Base-by-base conservation (phyloP, 257 asterid genomes). In the Nicotiana tabacum region DNA sequence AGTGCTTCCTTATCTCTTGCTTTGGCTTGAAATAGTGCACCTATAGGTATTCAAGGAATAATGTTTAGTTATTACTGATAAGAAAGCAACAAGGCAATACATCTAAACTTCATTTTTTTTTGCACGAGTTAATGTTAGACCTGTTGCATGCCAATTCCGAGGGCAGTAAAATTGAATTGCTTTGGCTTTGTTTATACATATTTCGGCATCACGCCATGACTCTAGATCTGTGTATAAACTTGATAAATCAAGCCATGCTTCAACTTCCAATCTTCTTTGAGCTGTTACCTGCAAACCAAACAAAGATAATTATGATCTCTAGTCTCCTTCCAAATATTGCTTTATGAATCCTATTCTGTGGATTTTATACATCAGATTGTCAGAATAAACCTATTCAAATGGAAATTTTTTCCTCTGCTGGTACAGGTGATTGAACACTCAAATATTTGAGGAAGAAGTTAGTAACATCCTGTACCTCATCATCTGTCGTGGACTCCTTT, bases 171-270 rank as follows among this genome's bases (percentile, higher is more conserved):
- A 81, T 1, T 82, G 78, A 17, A 85, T 81, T 8, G 90, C 82
- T 84, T 88, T 88, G 30, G 97, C 95, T 81, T 89, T 92, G 79
- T 86, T 81, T 57, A 93, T 81, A 82, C 99, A 93, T 56, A 90
- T 85, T 53, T 89, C 87, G 13, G 98, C 90, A 77, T 95, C 98
- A 17, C 81, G 83, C 94, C 92, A 92, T 57, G 93, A 83, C 86
- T 92, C 89, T 4, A 90, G 90, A 77, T 86, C 89, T 30, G 92
- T 83, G 46, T 95, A 95, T 61, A 95, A 90, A 66, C 89, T 90
- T 30, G 99, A 97, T 86, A 95, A 91, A 90, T 95, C 99, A 53
- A 92, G 83, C 98, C 99, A 95, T 58, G 95, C 90, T 89, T 93
- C 97, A 33, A 83, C 77, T 83, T 90, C 97, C 85, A 95, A 85